Conservation (phyloP, 345 rosid species). For the Turnera subulata region DNA sequence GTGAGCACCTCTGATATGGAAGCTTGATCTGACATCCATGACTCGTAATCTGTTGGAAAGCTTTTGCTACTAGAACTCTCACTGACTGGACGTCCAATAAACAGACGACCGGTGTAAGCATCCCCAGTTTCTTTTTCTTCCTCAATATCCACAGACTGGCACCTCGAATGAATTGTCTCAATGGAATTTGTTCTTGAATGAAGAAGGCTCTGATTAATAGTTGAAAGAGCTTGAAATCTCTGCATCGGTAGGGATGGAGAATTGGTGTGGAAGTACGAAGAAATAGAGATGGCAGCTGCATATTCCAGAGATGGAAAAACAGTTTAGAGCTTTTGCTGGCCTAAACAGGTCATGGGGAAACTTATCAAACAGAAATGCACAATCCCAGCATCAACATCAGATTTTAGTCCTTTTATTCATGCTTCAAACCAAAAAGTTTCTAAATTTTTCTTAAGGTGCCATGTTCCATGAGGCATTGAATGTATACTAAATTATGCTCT, state of each 20-base stretch:
- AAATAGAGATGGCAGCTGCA: conserved; percentile 40
- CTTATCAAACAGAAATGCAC: conserved; percentile 5
- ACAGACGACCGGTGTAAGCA: conserved; percentile 38
- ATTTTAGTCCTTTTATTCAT: background rate
- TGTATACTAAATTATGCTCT: background rate
- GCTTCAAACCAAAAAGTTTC: background rate
- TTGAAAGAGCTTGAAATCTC: conserved; percentile 62
- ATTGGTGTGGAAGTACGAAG: conserved; percentile 36
- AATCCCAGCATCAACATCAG: background rate
- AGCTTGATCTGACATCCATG: conserved; percentile 49
- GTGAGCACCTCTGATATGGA: conserved; percentile 45
- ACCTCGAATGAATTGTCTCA: conserved; percentile 34
- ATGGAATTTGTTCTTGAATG: conserved; percentile 35
- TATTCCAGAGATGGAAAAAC: conserved; percentile 8
- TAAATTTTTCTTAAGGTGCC: too few relatives aligned
- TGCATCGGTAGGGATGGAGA: conserved; percentile 53
- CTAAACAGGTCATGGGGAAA: background rate
- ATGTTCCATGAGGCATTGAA: too few relatives aligned
- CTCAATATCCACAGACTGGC: conserved; percentile 41
- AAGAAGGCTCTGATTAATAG: conserved; percentile 40
- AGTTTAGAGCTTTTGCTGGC: background rate
- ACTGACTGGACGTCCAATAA: conserved; percentile 26
- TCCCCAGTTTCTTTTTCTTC: conserved; percentile 28
- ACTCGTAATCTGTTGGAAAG: conserved; percentile 34
- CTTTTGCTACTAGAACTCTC: conserved; percentile 41